Percentiles rank a stretch among this genome's conserved stretches.
These are phyloP conservation scores for Fusarium robinianum DNA, from an alignment of 2,329 filamentous ascomycete species.

Conservation along the genomic window DNA sequence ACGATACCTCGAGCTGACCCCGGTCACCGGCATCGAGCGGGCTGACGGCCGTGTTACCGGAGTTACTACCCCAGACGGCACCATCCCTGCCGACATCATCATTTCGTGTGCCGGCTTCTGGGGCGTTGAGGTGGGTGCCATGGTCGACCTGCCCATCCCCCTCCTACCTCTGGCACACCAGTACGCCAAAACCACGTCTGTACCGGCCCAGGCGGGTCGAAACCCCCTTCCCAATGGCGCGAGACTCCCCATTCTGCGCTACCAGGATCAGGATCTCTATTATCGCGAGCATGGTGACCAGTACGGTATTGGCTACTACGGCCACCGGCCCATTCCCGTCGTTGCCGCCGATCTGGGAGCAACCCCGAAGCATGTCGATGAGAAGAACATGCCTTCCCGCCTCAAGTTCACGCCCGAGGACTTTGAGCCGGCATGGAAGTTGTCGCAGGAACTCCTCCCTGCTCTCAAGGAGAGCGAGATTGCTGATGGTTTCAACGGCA, in stretches of 20 bases:
- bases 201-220: slow-evolving; percentile 49
- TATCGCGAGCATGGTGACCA: slow-evolving; percentile 67
- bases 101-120: slow-evolving; percentile 68
- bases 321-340: slow-evolving; percentile 64
- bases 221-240: slow-evolving; percentile 51
- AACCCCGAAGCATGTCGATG: slow-evolving; percentile 58
- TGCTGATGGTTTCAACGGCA: slow-evolving; percentile 65
- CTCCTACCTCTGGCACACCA: slow-evolving; percentile 66
- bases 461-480: slow-evolving; percentile 55
- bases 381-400: slow-evolving; percentile 67
- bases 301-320: slow-evolving; percentile 67
- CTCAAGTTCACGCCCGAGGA: slow-evolving; percentile 63
- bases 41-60: slow-evolving; percentile 57
- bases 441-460: slow-evolving; percentile 59
- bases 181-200: slow-evolving; percentile 63
- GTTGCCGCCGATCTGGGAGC: slow-evolving; percentile 57
- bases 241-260: slow-evolving; percentile 60
- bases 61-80: slow-evolving; percentile 54
- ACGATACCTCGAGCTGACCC: slow-evolving; percentile 58
- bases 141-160: slow-evolving; percentile 62
- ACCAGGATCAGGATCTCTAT: slow-evolving; percentile 68
- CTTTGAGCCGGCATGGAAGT: slow-evolving; percentile 63
- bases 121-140: slow-evolving; percentile 67
- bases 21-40: slow-evolving; percentile 61
- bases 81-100: slow-evolving; percentile 61